These are phyloP conservation scores for Thermomyces lanuginosus DNA, from an alignment of 2,329 filamentous ascomycete species.

Conservation along the genomic window DNA sequence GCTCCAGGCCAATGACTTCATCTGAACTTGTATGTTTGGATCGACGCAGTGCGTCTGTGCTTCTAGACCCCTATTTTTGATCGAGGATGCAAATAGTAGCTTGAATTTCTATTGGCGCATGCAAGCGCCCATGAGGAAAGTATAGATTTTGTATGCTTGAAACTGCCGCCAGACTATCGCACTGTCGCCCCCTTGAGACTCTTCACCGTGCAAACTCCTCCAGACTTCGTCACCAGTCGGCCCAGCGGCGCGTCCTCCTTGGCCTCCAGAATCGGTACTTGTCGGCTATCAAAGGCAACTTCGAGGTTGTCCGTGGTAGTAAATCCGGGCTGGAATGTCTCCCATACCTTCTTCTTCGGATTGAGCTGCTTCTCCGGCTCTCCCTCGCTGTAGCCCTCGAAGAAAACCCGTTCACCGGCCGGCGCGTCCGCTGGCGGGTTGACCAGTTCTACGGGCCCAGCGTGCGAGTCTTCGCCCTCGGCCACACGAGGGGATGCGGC, in stretches of 20 bases:
- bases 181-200: conserved; percentile 66
- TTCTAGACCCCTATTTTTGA: no score
- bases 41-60: no score
- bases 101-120: conserved; percentile 1
- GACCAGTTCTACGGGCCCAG: conserved; percentile 82
- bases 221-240: conserved; percentile 56
- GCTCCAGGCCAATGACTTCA: no score
- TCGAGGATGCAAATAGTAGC: background rate
- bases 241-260: conserved; percentile 42
- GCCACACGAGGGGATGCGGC: conserved; percentile 73
- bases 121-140: no score
- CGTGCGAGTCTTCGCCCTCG: conserved; percentile 74
- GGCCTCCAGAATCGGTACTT: conserved; percentile 58
- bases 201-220: conserved; percentile 69
- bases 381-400: conserved; percentile 74
- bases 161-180: conserved; percentile 39
- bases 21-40: no score
- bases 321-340: conserved; percentile 90
- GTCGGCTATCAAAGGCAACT: conserved; percentile 70
- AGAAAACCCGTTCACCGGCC: conserved; percentile 77
- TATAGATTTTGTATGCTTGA: no score
- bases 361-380: conserved; percentile 88
- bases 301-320: conserved; percentile 68
- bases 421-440: conserved; percentile 59
- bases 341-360: conserved; percentile 99